Conservation (phyloP, 2,329 filamentous ascomycete species). For the Domatiomyces catenatus region DNA sequence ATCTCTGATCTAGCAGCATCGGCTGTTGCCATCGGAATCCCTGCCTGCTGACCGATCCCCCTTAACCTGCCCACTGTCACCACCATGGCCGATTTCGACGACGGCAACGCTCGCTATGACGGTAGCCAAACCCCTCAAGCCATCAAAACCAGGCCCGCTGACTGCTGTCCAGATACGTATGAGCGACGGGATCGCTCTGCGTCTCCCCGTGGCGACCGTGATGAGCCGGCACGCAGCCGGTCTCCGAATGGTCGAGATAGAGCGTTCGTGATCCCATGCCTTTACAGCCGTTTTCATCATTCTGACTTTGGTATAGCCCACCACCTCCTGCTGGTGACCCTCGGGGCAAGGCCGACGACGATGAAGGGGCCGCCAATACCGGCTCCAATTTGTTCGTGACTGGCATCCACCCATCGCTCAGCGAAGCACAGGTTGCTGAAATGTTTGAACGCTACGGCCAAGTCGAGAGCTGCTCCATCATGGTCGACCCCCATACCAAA, state of each 20-base stretch:
- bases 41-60: neutral
- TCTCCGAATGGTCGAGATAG: conserved; percentile 46
- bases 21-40: neutral
- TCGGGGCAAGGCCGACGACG: conserved; percentile 31
- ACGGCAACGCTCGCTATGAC: conserved; percentile 50
- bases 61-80: neutral
- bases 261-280: conserved; percentile 27
- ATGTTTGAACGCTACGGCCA: conserved; percentile 98
- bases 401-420: conserved; percentile 84
- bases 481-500: conserved; percentile 96
- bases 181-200: conserved; percentile 52
- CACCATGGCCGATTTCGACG: conserved; percentile 45
- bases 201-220: conserved; percentile 46
- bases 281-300: conserved; percentile 2
- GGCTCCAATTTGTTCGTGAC: conserved; percentile 98
- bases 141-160: conserved; percentile 2
- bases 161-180: conserved; percentile 27
- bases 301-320: conserved; percentile 24
- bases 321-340: conserved; percentile 30
- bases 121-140: conserved; percentile 32
- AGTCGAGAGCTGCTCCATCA: conserved; percentile 98
- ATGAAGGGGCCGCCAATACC: conserved; percentile 69
- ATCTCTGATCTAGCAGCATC: neutral
- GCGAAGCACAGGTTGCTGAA: conserved; percentile 77
- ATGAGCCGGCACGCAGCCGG: conserved; percentile 46